Base-by-base conservation (phyloP, 352 stramenopile species). In the Phytophthora citrophthora region DNA sequence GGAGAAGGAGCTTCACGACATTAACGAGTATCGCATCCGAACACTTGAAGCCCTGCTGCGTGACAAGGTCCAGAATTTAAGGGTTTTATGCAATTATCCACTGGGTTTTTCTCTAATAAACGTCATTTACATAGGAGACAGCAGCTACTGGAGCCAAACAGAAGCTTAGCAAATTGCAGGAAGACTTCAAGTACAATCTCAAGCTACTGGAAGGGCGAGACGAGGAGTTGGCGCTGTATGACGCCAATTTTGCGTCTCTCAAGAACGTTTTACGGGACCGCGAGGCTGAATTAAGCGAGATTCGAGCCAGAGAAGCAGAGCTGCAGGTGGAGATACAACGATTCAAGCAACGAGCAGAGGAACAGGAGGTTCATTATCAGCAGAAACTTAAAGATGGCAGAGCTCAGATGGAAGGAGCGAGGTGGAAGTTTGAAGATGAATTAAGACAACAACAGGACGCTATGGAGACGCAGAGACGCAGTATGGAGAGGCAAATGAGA, bases 161-260 rank as follows among this genome's bases (percentile, higher is more conserved):
- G 53, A 86, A 90, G 68, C 86, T 97, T 15, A 72, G 52, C 58
- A 96, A 97, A 61, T 70, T 97, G 24, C 89, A 96, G 60, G 90
- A 97, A 52, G 91, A 97, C 68, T 97, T 97, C 81, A 92, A 95
- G 66, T 97, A 97, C 77, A 97, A 97, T 61, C 73, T 97, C 41
- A 95, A 95, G 76, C 70, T 97, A 8, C 74, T 97, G 9, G 91
- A 96, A 55, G 90, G 89, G n/a, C 83, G 91, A 31, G 91, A 97
- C 61, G 88, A 95, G 55, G 91, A 97, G 65, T 76, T 97, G 20
- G 78, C 79, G 40, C 69, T 91, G 27, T 97, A 96, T 73, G 91
- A 97, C 62, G 76, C 76, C 36, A 92, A 91, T 55, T 92, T 97
- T 50, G 80, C 81, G 23, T 77, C 77, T 2, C 56, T 97, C 13